These are phyloP conservation scores for Tylopilus sp. DNA, from an alignment of 1,284 basidiomycete species.

Conservation along the genomic window DNA sequence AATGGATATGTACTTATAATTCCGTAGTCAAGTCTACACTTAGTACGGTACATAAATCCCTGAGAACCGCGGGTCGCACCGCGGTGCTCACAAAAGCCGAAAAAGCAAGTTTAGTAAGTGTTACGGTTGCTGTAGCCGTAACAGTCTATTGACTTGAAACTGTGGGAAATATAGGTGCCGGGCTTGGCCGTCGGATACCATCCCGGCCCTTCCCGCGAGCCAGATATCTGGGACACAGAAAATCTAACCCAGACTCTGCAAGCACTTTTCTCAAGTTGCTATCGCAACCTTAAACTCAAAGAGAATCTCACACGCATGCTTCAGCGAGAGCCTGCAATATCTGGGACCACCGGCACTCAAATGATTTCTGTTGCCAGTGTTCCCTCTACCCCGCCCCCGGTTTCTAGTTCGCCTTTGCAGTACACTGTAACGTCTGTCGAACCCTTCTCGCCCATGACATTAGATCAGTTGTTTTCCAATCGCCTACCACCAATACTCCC, in stretches of 20 bases:
- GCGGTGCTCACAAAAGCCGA: no score
- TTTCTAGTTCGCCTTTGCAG: no score
- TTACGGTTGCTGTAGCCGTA: no score
- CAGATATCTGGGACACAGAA: background rate
- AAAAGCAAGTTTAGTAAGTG: no score
- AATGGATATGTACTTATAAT: no score
- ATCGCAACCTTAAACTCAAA: background rate
- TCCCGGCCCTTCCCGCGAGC: background rate
- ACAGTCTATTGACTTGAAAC: no score
- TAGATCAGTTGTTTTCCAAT: constrained; percentile 9
- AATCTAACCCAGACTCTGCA: background rate
- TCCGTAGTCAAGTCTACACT: no score
- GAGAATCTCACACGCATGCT: background rate
- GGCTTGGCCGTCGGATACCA: background rate
- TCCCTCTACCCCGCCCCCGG: no score
- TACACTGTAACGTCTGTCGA: background rate
- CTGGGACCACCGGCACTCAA: background rate
- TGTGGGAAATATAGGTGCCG: no score
- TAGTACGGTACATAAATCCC: no score
- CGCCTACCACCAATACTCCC: background rate
- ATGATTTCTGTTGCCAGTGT: no score
- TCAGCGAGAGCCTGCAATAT: background rate
- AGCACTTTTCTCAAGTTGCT: background rate
- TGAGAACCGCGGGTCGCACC: no score
- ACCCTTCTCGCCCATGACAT: background rate